These are phyloP conservation scores for Phytophthora pistaciae DNA, from an alignment of 352 stramenopile species.

Conservation along the genomic window DNA sequence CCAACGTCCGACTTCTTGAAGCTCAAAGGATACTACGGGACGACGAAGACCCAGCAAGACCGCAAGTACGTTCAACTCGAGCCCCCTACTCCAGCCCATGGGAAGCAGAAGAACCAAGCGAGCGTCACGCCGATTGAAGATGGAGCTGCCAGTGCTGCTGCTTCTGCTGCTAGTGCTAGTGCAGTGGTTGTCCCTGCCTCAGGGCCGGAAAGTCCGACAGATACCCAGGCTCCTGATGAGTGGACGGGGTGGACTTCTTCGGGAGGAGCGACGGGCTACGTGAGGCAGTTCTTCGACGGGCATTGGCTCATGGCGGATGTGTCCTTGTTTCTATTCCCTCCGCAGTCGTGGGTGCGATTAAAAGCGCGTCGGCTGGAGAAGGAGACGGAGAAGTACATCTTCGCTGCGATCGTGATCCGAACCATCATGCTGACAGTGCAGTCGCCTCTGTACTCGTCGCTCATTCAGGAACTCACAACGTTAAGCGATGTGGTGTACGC, in stretches of 20 bases:
- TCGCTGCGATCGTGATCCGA: slow-evolving; percentile 79
- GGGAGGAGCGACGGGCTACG: slow-evolving; percentile 26
- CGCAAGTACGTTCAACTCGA: slow-evolving; percentile 36
- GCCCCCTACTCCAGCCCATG: neutral
- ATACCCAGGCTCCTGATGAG: slow-evolving; percentile 23
- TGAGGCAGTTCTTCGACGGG: slow-evolving; percentile 69
- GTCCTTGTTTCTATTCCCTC: slow-evolving; percentile 81
- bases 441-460: slow-evolving; percentile 76
- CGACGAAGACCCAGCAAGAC: slow-evolving; percentile 25
- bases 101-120: slow-evolving; percentile 33
- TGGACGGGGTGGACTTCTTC: slow-evolving; percentile 32
- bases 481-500: slow-evolving; percentile 80
- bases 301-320: slow-evolving; percentile 84
- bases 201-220: slow-evolving; percentile 15
- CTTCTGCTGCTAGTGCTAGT: neutral
- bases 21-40: slow-evolving; percentile 61
- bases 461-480: slow-evolving; percentile 86
- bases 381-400: slow-evolving; percentile 89
- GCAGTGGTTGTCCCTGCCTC: slow-evolving; percentile 1
- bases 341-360: slow-evolving; percentile 71
- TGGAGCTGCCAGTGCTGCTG: neutral
- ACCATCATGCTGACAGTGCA: slow-evolving; percentile 80
- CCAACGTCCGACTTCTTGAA: slow-evolving; percentile 77
- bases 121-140: slow-evolving; percentile 33
- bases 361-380: slow-evolving; percentile 79